Percentiles rank a stretch among this genome's conserved stretches.
phyloP scores from a whole-genome alignment of 768 basidiomycete genomes.

The Hydnomerulius pinastri region DNA sequence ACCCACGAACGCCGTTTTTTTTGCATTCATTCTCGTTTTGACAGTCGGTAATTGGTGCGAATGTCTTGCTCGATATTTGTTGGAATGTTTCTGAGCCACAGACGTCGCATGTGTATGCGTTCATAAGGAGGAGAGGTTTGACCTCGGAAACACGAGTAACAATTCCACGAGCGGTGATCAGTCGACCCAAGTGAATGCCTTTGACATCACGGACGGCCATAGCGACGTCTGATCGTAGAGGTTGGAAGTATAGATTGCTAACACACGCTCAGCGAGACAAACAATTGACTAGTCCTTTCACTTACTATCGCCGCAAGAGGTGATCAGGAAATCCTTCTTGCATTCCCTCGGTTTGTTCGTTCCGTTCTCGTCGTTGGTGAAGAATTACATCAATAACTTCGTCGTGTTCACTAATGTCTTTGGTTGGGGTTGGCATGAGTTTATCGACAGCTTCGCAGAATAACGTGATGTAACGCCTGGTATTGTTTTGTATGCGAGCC shows the following conservation, averaged over 20 bases:
- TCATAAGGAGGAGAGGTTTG: conserved; percentile 94
- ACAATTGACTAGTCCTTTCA: conserved; percentile 17
- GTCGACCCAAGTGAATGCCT: conserved; percentile 80
- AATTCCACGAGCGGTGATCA: conserved; percentile 97
- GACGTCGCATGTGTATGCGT: conserved; percentile 97
- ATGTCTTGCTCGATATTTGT: conserved; percentile 90
- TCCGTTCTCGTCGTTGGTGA: conserved; percentile 88
- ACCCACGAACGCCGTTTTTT: conserved; percentile 84
- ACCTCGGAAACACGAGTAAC: conserved; percentile 99
- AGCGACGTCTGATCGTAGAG: conserved; percentile 70
- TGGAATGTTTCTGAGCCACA: conserved; percentile 99
- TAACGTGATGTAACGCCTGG: conserved; percentile 85
- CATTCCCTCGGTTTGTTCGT: conserved; percentile 74
- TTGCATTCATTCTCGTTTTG: conserved; percentile 83
- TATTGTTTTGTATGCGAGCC: conserved; percentile 75
- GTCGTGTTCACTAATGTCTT: conserved; percentile 86
- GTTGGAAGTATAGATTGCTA: conserved; percentile 94
- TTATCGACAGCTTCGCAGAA: conserved; percentile 92
- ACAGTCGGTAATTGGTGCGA: conserved; percentile 87
- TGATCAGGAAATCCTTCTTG: conserved; percentile 87
- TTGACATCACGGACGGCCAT: conserved; percentile 93
- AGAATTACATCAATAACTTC: conserved; percentile 98
- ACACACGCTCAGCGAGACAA: conserved; percentile 13
- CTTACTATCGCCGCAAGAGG: conserved; percentile 93
- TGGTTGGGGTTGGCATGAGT: conserved; percentile 84